These are phyloP conservation scores for Hamigera avellanea DNA, from an alignment of 495 filamentous ascomycete species.

Conservation along the genomic window DNA sequence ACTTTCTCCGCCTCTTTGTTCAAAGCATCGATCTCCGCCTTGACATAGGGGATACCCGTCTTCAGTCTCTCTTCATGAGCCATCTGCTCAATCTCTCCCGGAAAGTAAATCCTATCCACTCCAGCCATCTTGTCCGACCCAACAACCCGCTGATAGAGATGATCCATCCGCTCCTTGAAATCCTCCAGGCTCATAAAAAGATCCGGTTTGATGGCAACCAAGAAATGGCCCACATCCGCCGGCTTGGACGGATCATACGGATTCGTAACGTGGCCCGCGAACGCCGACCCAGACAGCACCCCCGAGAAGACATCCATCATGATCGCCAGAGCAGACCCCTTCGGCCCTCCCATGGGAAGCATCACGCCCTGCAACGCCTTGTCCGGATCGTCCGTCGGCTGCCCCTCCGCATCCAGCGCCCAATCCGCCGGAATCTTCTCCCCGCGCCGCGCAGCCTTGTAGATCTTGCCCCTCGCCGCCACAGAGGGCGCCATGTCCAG, in stretches of 20 bases:
- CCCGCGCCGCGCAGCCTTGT: conserved; percentile 58
- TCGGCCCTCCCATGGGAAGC: conserved; percentile 71
- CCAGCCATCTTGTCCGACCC: conserved; percentile 53
- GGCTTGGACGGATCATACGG: conserved; percentile 59
- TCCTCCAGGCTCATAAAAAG: conserved; percentile 61
- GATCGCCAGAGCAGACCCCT: conserved; percentile 57
- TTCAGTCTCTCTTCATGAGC: conserved; percentile 40
- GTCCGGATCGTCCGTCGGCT: conserved; percentile 54
- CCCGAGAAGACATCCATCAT: conserved; percentile 86
- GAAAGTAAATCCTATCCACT: conserved; percentile 69
- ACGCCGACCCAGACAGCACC: conserved; percentile 56
- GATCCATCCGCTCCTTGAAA: conserved; percentile 58
- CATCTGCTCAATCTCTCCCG: conserved; percentile 64
- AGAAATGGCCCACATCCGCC: conserved; percentile 66
- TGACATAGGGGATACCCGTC: conserved; percentile 54
- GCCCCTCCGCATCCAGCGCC: conserved; percentile 62
- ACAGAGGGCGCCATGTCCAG: conserved; percentile 70
- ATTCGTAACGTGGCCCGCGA: conserved; percentile 58
- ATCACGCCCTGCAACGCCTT: conserved; percentile 59
- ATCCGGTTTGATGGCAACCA: conserved; percentile 66
- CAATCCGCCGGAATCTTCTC: conserved; percentile 66
- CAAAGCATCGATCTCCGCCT: conserved; percentile 52
- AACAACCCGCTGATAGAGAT: conserved; percentile 53
- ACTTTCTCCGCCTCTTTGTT: conserved; percentile 55
- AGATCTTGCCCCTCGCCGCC: conserved; percentile 64